Percentiles rank a stretch among this genome's conserved stretches.
phyloP scores from a whole-genome alignment of 2,329 filamentous ascomycete genomes.

The Penicillium sp. region DNA sequence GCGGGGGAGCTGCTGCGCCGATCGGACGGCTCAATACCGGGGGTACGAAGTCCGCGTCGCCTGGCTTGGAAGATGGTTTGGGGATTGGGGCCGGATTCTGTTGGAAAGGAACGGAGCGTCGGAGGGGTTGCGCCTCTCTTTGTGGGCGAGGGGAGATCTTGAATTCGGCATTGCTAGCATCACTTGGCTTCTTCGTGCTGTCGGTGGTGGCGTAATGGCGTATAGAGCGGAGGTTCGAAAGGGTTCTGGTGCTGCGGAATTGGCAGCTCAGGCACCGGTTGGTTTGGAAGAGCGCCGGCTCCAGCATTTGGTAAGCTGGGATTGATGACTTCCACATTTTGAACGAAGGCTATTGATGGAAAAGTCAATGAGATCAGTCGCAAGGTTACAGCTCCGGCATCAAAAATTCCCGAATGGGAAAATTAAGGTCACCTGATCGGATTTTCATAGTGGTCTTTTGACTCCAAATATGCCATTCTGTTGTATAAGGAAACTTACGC shows the following conservation, averaged over 20 bases:
- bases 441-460: background rate
- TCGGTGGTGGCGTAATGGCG: slow-evolving; percentile 32
- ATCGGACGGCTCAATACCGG: slow-evolving; percentile 70
- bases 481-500: background rate
- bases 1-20: slow-evolving; percentile 73
- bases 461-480: background rate
- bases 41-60: slow-evolving; percentile 50
- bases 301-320: slow-evolving; percentile 19
- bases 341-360: background rate
- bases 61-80: slow-evolving; percentile 24
- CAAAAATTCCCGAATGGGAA: slow-evolving; percentile 7
- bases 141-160: slow-evolving; percentile 8
- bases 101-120: slow-evolving; percentile 27
- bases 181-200: slow-evolving; percentile 5
- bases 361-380: background rate
- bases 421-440: background rate
- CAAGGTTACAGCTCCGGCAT: background rate
- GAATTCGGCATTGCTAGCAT: slow-evolving; percentile 8
- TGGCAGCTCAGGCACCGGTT: slow-evolving; percentile 38
- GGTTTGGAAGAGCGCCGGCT: slow-evolving; percentile 26
- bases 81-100: slow-evolving; percentile 24
- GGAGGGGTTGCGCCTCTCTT: slow-evolving; percentile 1
- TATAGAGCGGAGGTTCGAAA: slow-evolving; percentile 21
- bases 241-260: slow-evolving; percentile 27
- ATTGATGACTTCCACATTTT: slow-evolving; percentile 34